phyloP scores from a whole-genome alignment of 1,284 basidiomycete genomes.

The Neonothopanus nambi region DNA sequence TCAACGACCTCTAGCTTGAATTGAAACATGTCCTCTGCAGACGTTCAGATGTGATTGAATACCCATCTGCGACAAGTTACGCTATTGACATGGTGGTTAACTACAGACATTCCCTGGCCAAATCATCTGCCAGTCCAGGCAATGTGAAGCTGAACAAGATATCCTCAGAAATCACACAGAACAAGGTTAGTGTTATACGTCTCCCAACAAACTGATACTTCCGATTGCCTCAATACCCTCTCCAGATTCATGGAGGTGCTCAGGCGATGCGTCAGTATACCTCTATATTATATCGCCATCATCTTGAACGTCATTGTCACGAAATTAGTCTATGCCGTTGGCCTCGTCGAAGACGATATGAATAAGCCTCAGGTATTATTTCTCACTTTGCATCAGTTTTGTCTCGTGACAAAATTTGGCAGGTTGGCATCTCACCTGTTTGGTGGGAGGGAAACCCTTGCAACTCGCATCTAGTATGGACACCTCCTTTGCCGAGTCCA shows the following conservation, averaged over 20 bases:
- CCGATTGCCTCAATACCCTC: background rate
- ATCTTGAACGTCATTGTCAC: too few species aligned
- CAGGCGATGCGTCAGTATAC: slow-evolving; percentile 75
- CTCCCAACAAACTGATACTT: too few species aligned
- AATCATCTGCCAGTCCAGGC: slow-evolving; percentile 25
- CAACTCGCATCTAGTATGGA: slow-evolving; percentile 71
- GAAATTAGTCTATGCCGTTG: slow-evolving; percentile 75
- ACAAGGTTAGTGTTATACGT: slow-evolving; percentile 49
- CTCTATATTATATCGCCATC: background rate
- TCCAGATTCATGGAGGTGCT: slow-evolving; percentile 68
- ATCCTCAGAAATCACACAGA: slow-evolving; percentile 67
- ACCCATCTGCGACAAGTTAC: slow-evolving; percentile 8
- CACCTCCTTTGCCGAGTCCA: background rate
- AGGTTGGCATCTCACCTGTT: slow-evolving; percentile 83
- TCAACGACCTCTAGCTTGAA: background rate
- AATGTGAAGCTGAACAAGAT: slow-evolving; percentile 65
- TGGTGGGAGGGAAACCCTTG: slow-evolving; percentile 93
- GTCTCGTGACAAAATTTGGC: slow-evolving; percentile 3
- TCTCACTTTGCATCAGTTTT: background rate
- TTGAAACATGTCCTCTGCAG: slow-evolving; percentile 39
- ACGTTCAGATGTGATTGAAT: slow-evolving; percentile 56
- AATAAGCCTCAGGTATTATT: slow-evolving; percentile 66
- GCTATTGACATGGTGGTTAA: background rate
- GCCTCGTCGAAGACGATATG: slow-evolving; percentile 78
- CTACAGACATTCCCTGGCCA: slow-evolving; percentile 44